Percentiles rank a stretch among this genome's conserved stretches.
Evolutionary conservation across 139 green algal genomes (phyloP).

Genomic region (Tetraselmis striata): DNA sequence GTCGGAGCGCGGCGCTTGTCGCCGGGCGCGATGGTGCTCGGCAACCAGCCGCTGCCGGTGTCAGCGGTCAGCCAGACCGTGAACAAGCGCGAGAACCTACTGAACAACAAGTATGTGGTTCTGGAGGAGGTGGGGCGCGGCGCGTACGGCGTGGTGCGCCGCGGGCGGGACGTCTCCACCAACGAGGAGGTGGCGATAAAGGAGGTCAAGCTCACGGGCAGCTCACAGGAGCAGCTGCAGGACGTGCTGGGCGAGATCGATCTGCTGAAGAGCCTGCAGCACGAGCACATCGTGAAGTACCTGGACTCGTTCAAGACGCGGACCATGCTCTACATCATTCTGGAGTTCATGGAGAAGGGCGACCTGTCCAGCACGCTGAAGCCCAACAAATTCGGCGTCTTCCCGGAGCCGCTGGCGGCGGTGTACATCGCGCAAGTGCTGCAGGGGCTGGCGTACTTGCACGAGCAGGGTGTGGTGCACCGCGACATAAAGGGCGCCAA

Average conservation of each 20-base stretch:
- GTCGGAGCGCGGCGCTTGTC: too few species aligned
- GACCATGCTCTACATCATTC: constrained; percentile 87
- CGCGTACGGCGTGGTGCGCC: constrained; percentile 31
- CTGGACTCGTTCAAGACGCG: constrained; percentile 84
- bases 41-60: background rate
- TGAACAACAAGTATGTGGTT: constrained; percentile 24
- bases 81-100: background rate
- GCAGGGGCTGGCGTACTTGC: constrained; percentile 82
- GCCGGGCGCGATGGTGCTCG: background rate
- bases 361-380: constrained; percentile 79
- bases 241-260: constrained; percentile 81
- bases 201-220: constrained; percentile 39
- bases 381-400: constrained; percentile 80
- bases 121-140: constrained; percentile 37
- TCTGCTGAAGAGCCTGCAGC: constrained; percentile 84
- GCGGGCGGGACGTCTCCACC: constrained; percentile 36
- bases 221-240: constrained; percentile 32
- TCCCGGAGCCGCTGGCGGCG: constrained; percentile 80
- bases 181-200: constrained; percentile 45
- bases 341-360: constrained; percentile 96
- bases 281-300: constrained; percentile 97
- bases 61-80: background rate
- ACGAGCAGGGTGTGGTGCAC: constrained; percentile 91
- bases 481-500: constrained; percentile 95
- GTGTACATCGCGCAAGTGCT: constrained; percentile 86